A percentile compares a stretch with the other conserved stretches of the same genome.
Evolutionary conservation across 805 yeast genomes (phyloP).

Genomic region (Metschnikowia similis): DNA sequence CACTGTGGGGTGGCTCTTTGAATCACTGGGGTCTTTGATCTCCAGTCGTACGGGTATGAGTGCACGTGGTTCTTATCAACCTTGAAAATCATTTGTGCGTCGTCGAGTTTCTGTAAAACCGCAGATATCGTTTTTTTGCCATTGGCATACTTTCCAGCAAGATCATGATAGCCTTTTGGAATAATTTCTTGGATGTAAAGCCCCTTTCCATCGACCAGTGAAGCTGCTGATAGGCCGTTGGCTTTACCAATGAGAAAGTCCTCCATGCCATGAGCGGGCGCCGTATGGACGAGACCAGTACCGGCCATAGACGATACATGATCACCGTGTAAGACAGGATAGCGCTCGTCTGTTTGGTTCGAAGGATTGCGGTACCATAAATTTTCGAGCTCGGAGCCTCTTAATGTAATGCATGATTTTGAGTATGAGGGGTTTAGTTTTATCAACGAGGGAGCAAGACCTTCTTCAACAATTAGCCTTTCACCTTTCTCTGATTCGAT

Average conservation of each 20-base stretch:
- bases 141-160: constrained; percentile 13
- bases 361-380: constrained; percentile 56
- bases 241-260: constrained; percentile 72
- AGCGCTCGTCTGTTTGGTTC: constrained; percentile 23
- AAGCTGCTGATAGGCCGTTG: constrained; percentile 54
- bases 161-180: constrained; percentile 38
- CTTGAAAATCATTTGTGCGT: constrained; percentile 44
- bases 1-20: constrained; percentile 96
- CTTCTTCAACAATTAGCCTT: constrained; percentile 52
- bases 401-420: constrained; percentile 6
- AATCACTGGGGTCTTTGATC: constrained; percentile 92
- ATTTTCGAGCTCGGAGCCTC: constrained; percentile 25
- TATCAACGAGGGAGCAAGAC: constrained; percentile 39
- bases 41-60: constrained; percentile 96
- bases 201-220: constrained; percentile 80
- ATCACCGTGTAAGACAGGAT: constrained; percentile 70
- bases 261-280: constrained; percentile 97
- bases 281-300: constrained; percentile 94
- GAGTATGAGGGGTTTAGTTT: constrained; percentile 21
- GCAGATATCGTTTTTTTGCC: constrained; percentile 27
- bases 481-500: constrained; percentile 31
- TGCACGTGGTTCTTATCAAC: constrained; percentile 56
- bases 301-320: constrained; percentile 83
- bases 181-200: constrained; percentile 50
- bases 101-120: constrained; percentile 34